phyloP scores from a whole-genome alignment of 805 yeast genomes.

The Yarrowia sp. region DNA sequence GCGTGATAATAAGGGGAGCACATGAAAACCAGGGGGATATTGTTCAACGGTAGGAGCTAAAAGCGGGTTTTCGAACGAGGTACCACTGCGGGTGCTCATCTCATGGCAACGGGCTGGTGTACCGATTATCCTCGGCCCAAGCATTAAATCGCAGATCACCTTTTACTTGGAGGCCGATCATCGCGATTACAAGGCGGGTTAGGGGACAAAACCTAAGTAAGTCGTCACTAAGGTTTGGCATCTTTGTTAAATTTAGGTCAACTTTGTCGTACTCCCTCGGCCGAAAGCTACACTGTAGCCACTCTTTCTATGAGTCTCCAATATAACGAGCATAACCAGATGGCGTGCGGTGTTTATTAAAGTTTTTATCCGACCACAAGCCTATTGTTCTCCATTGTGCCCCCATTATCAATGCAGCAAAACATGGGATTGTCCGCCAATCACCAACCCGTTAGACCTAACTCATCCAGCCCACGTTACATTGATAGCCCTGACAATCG shows the following conservation, averaged over 20 bases:
- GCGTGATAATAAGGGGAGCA: not conserved
- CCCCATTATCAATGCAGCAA: conserved; percentile 2
- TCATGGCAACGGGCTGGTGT: conserved; percentile 19
- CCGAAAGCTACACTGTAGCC: not conserved
- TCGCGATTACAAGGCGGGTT: not conserved
- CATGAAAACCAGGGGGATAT: not conserved
- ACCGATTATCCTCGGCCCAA: conserved; percentile 8
- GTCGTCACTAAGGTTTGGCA: not conserved
- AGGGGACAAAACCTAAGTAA: not conserved
- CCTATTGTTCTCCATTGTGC: not conserved
- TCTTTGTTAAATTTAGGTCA: not conserved
- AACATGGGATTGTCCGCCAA: not conserved
- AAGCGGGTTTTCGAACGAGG: not conserved
- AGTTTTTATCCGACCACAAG: not conserved
- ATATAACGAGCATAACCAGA: not conserved
- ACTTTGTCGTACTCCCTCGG: not conserved
- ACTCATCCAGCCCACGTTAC: conserved; percentile 23
- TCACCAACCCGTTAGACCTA: conserved; percentile 4
- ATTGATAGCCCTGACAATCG: not conserved
- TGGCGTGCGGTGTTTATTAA: not conserved
- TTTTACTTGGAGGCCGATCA: not conserved
- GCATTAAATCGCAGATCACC: conserved; percentile 3
- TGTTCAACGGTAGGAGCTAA: not conserved
- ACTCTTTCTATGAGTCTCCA: not conserved
- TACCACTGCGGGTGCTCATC: not conserved